phyloP scores from a whole-genome alignment of 805 yeast genomes.

The Schwanniomyces occidentalis region DNA sequence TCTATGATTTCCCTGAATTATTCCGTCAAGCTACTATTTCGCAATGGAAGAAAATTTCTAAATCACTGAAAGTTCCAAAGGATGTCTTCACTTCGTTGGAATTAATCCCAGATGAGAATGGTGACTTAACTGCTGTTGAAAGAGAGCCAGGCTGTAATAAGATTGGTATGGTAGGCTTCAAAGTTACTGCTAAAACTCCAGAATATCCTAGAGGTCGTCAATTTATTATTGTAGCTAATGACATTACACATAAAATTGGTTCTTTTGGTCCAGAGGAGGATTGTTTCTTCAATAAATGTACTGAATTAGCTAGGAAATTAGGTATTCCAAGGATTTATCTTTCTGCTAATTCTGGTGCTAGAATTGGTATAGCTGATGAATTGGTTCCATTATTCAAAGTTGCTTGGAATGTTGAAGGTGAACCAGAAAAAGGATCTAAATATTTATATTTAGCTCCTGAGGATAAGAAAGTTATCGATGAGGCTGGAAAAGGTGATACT shows the following conservation, averaged over 20 bases:
- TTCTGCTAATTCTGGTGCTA: conserved; percentile 98
- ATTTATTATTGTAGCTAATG: conserved; percentile 91
- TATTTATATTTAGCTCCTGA: conserved; percentile 81
- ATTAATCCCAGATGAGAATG: conserved; percentile 79
- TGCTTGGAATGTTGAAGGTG: conserved; percentile 81
- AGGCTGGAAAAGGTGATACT: conserved; percentile 57
- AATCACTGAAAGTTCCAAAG: conserved; percentile 62
- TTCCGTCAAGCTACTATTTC: conserved; percentile 89
- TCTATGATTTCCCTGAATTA: conserved; percentile 97
- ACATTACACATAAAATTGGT: conserved; percentile 96
- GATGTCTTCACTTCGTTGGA: conserved; percentile 79
- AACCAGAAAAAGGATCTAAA: conserved; percentile 84
- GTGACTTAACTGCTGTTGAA: conserved; percentile 78
- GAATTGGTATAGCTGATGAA: conserved; percentile 98
- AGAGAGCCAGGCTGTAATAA: conserved; percentile 96
- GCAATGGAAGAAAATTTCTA: conserved; percentile 75
- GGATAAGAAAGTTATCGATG: conserved; percentile 56
- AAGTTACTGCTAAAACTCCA: conserved; percentile 87
- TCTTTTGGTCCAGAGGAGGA: conserved; percentile 98
- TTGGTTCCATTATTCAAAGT: conserved; percentile 85
- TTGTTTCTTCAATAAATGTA: conserved; percentile 84
- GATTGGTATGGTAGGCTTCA: conserved; percentile 98
- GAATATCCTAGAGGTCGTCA: conserved; percentile 97
- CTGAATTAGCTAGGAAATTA: conserved; percentile 83
- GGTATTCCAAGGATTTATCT: conserved; percentile 96